Percentiles rank a stretch among this genome's conserved stretches.
These are phyloP conservation scores for Hyaloscypha finlandica DNA, from an alignment of 495 filamentous ascomycete species.

Conservation along the genomic window DNA sequence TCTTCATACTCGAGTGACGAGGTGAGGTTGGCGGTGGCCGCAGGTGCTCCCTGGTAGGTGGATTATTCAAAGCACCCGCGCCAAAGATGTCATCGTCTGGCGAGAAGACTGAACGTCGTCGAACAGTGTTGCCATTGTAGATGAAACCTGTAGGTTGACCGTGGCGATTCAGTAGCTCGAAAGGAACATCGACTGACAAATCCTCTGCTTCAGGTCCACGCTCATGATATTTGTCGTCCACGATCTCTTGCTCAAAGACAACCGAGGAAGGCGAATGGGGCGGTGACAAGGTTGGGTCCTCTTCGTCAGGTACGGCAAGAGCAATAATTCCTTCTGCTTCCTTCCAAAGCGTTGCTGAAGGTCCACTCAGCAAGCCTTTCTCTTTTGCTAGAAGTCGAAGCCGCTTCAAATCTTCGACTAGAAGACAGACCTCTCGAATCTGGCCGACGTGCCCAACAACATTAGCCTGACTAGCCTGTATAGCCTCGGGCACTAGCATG, in stretches of 20 bases:
- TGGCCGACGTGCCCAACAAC: conserved; percentile 85
- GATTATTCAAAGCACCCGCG: conserved; percentile 40
- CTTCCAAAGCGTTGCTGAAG: conserved; percentile 69
- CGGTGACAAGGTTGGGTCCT: conserved; percentile 49
- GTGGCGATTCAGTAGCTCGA: conserved; percentile 39
- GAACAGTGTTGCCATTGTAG: conserved; percentile 38
- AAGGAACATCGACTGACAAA: conserved; percentile 39
- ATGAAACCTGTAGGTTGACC: conserved; percentile 42
- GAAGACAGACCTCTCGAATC: conserved; percentile 77
- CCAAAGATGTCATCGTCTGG: conserved; percentile 68
- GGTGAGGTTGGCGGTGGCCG: conserved; percentile 27
- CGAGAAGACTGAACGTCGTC: conserved; percentile 57
- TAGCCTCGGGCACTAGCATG: conserved; percentile 79
- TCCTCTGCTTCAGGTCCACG: conserved; percentile 65
- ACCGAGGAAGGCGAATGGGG: conserved; percentile 33
- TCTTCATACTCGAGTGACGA: conserved; percentile 34
- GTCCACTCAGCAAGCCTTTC: conserved; percentile 63
- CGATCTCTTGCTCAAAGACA: conserved; percentile 22
- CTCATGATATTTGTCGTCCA: conserved; percentile 34
- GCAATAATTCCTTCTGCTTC: conserved; percentile 89
- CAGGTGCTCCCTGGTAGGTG: conserved; percentile 30
- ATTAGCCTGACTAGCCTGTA: conserved; percentile 81
- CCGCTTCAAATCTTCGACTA: conserved; percentile 80
- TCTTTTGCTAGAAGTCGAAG: conserved; percentile 63
- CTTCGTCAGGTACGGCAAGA: conserved; percentile 80